Conservation (phyloP, 2,329 filamentous ascomycete genomes). For the Colletotrichum caudatum region DNA sequence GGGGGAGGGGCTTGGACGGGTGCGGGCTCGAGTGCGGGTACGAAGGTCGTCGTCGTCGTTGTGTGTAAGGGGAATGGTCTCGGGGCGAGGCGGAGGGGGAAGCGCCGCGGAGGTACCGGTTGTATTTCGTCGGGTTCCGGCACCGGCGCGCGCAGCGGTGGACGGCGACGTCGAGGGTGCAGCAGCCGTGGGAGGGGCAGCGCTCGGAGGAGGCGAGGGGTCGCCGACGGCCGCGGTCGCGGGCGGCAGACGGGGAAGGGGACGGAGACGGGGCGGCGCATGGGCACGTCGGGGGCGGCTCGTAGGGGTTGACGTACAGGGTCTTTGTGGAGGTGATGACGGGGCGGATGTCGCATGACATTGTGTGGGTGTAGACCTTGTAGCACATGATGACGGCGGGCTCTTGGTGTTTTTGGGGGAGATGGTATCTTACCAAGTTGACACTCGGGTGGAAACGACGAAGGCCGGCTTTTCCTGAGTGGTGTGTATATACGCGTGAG, state of each 20-base stretch:
- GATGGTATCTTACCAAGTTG: not conserved
- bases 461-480: not conserved
- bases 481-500: too few relatives aligned
- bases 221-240: not conserved
- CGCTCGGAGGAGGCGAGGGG: slow-evolving; percentile 18
- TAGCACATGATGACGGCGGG: slow-evolving; percentile 40
- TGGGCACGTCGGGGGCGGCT: slow-evolving; percentile 41
- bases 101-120: slow-evolving; percentile 21
- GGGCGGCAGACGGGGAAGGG: not conserved
- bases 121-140: slow-evolving; percentile 20
- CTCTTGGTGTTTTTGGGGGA: not conserved
- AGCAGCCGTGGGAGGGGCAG: slow-evolving; percentile 48
- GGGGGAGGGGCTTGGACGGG: not conserved
- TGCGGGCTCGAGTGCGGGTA: slow-evolving; percentile 33
- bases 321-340: slow-evolving; percentile 45
- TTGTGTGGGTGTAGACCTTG: slow-evolving; percentile 45
- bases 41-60: slow-evolving; percentile 42
- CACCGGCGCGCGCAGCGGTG: slow-evolving; percentile 41
- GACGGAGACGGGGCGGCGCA: slow-evolving; percentile 32
- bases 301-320: slow-evolving; percentile 46
- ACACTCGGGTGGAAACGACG: not conserved
- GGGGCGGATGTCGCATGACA: slow-evolving; percentile 48
- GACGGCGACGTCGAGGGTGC: slow-evolving; percentile 41
- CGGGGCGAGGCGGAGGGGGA: not conserved
- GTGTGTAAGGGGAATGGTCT: slow-evolving; percentile 25